Conservation (phyloP, 2,329 filamentous ascomycete species). For the Sporothrix globosa region DNA sequence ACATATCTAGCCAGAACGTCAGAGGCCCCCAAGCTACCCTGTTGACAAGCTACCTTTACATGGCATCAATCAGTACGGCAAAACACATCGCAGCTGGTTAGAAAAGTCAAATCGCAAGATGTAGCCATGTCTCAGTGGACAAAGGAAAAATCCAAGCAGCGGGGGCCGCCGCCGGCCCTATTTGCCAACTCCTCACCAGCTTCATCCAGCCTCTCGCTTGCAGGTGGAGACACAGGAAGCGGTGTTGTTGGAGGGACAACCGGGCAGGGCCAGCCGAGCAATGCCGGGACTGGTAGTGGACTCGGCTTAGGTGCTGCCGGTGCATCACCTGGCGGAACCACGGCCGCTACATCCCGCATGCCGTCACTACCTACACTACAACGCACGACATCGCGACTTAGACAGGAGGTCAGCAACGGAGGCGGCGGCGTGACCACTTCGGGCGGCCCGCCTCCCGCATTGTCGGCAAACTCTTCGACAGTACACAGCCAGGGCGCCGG, state of each 20-base stretch:
- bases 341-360: conserved; percentile 14
- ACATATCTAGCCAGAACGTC: not conserved
- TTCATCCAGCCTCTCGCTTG: conserved; percentile 68
- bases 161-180: conserved; percentile 69
- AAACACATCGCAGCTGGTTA: too few relatives aligned
- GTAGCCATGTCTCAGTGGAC: conserved; percentile 48
- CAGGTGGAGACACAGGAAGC: conserved; percentile 43
- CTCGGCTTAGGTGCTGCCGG: not conserved
- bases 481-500: not conserved
- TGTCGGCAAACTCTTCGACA: not conserved
- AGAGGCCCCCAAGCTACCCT: conserved; percentile 1
- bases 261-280: conserved; percentile 6
- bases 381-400: conserved; percentile 34
- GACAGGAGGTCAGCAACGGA: conserved; percentile 28
- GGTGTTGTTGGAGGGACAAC: not conserved
- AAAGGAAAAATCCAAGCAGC: conserved; percentile 53
- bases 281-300: not conserved
- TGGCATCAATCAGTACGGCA: not conserved
- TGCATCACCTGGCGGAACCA: not conserved
- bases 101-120: conserved; percentile 28
- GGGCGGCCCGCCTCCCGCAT: not conserved
- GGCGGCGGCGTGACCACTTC: not conserved
- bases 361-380: conserved; percentile 31
- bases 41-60: not conserved
- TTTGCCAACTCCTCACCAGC: conserved; percentile 83